phyloP scores from a whole-genome alignment of 352 stramenopile genomes.

The Blastocystis sp. region DNA sequence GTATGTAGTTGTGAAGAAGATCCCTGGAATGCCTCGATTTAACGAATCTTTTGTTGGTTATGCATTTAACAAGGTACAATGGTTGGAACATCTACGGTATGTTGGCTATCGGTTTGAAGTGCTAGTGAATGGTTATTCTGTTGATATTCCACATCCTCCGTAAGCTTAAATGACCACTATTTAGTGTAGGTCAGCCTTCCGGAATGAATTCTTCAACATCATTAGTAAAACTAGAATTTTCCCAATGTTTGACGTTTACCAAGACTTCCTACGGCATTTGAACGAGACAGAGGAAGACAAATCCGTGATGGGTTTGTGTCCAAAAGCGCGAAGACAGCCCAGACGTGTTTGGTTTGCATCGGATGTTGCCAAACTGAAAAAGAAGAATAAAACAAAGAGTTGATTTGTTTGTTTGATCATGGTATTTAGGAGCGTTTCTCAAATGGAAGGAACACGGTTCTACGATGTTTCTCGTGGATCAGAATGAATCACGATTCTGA shows the following conservation, averaged over 20 bases:
- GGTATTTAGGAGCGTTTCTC: background rate
- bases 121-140: conserved; percentile 10
- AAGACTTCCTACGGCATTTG: conserved; percentile 13
- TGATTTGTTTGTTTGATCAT: conserved; percentile 45
- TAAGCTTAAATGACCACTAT: background rate
- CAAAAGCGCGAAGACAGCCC: background rate
- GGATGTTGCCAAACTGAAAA: background rate
- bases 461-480: background rate
- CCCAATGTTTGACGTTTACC: conserved; percentile 20
- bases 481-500: background rate
- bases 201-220: conserved; percentile 21
- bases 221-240: conserved; percentile 27
- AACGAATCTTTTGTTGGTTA: conserved; percentile 59
- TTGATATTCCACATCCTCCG: conserved; percentile 57
- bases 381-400: background rate
- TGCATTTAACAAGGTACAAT: conserved; percentile 51
- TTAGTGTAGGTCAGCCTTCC: conserved; percentile 10
- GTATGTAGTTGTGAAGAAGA: conserved; percentile 47
- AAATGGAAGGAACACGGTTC: too few species aligned
- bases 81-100: conserved; percentile 50
- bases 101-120: conserved; percentile 39
- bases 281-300: conserved; percentile 37
- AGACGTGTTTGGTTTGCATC: conserved; percentile 35
- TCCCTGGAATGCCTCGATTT: background rate
- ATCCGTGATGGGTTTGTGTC: conserved; percentile 8